These are phyloP conservation scores for Xylariaceae sp. DNA, from an alignment of 2,329 filamentous ascomycete species.

Conservation along the genomic window DNA sequence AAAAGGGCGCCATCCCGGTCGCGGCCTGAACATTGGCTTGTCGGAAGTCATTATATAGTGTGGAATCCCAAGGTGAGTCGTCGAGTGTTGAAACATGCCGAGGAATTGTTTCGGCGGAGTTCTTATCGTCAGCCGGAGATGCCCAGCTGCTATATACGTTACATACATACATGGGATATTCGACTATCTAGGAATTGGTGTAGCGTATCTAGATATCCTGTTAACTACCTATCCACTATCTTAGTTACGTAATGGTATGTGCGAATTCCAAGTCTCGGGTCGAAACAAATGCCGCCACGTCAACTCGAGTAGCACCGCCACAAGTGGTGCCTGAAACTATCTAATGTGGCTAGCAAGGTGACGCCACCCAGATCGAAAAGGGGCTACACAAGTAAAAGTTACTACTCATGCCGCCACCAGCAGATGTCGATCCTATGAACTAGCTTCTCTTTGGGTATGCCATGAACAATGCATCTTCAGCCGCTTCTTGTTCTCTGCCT, in stretches of 20 bases:
- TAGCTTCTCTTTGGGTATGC: neutral
- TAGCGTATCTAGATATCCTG: too few relatives aligned
- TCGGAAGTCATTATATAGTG: neutral
- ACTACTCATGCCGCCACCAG: neutral
- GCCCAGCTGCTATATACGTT: neutral
- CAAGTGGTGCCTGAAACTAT: neutral
- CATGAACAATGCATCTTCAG: neutral
- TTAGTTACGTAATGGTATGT: too few relatives aligned
- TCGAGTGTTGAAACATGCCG: neutral
- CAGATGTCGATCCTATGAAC: neutral
- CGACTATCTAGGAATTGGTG: too few relatives aligned
- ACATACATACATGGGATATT: too few relatives aligned
- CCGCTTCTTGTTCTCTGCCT: neutral
- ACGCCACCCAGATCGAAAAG: neutral
- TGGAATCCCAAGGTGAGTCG: neutral
- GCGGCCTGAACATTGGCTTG: neutral
- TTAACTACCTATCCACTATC: too few relatives aligned
- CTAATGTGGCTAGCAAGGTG: neutral
- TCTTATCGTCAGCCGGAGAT: too few relatives aligned
- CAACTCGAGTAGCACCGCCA: neutral
- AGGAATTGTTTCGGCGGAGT: neutral
- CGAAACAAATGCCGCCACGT: neutral
- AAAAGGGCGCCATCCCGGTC: neutral
- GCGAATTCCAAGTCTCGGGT: too few relatives aligned
- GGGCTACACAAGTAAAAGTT: too few relatives aligned